Percentiles rank a stretch among this genome's conserved stretches.
Evolutionary conservation across 2,329 filamentous ascomycete genomes (phyloP).

Genomic region (Xenosphaeropsis pyriputrescens): DNA sequence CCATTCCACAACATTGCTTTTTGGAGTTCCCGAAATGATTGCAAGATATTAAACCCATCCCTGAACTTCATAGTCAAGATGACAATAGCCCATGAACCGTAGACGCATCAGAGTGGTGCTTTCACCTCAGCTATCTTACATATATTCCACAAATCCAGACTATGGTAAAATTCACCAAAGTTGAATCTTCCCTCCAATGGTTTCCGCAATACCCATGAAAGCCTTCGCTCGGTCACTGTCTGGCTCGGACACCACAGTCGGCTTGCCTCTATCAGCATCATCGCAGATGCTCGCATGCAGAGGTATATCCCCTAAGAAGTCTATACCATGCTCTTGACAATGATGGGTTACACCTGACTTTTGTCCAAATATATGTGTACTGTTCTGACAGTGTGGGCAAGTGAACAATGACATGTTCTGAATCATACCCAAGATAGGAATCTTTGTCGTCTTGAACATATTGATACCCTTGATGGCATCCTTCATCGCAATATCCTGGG

Average conservation of each 20-base stretch:
- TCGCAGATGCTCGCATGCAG: conserved; percentile 76
- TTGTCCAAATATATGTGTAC: conserved; percentile 62
- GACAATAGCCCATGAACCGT: too few relatives aligned
- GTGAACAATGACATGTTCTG: conserved; percentile 83
- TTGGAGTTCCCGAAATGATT: too few relatives aligned
- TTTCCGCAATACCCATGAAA: conserved; percentile 57
- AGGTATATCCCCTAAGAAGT: conserved; percentile 80
- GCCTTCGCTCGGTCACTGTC: conserved; percentile 55
- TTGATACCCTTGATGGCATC: conserved; percentile 86
- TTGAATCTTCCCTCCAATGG: conserved; percentile 19
- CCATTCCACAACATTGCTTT: too few relatives aligned
- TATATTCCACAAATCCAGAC: background rate
- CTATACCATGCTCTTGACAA: conserved; percentile 57
- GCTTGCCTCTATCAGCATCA: conserved; percentile 75
- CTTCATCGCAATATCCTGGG: conserved; percentile 82
- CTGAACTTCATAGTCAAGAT: too few relatives aligned
- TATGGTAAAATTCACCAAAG: background rate
- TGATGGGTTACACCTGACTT: conserved; percentile 49
- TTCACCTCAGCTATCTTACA: background rate
- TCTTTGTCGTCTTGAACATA: conserved; percentile 75
- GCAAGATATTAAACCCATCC: too few relatives aligned
- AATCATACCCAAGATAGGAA: conserved; percentile 68
- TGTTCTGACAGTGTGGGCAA: conserved; percentile 63
- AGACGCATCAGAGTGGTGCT: too few relatives aligned
- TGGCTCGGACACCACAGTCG: conserved; percentile 80